Evolutionary conservation across 371 early-diverging fungal genomes (phyloP), one percentile per base, ranked within the genome.

Genomic region (Circinella umbellata): DNA sequence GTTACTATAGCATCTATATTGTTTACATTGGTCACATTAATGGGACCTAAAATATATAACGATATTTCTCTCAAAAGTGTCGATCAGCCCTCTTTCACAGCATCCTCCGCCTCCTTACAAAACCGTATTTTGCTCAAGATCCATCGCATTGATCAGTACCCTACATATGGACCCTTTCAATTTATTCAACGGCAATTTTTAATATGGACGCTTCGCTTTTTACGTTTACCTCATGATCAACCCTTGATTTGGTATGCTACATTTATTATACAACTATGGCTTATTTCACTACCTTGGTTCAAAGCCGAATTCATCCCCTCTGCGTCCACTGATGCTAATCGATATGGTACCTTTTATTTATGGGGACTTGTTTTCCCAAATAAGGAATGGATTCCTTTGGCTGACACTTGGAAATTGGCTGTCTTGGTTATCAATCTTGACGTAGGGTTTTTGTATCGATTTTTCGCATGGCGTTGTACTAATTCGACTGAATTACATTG

Each of bases 371-470:
- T 63, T 36, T 69, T 77, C 72, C 75, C 68, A 1, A 80, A 27
- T 27, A 0, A 83, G 1, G 72, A 71, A 15, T 95, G 94, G 94
- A 78, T 90, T 0, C 95, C 95, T 0, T 78, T 93, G 67, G 81
- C 88, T 18, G 95, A 95, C 72, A 92, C 95, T 1, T 95, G 93
- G 93, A 79, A 90, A 65, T 85, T 78, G 78, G 81, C 84, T 0
- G 71, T 82, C 5, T 79, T 76, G 64, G 76, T 81, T 9, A 60
- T 87, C 4, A 49, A 72, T 6, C 73, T 82, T 11, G 85, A 84
- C 36, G 69, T 86, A 18, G 80, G 77, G n/a, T 73, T 80, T 8
- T 87, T 86, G 54, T 59, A 87, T 20, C 34, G 81, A 8, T 20
- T 77, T 10, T 73, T 78, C 38, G 74, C 73, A 1, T 78, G 73